Conservation (phyloP, 2,329 filamentous ascomycete species). For the Tympanopsis confertula region DNA sequence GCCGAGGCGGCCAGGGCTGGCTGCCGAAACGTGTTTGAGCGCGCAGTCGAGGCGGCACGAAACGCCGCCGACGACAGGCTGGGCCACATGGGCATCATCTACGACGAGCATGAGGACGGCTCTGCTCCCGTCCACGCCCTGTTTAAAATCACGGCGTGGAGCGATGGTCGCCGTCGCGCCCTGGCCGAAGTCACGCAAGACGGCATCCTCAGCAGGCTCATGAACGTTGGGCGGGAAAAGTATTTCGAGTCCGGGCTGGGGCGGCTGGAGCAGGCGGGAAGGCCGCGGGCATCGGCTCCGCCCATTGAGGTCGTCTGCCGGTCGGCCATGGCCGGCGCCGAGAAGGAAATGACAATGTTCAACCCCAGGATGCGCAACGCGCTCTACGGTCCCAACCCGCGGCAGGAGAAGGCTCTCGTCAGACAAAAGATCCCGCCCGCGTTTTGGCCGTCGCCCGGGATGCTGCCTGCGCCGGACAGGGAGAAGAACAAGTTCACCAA, state of each 20-base stretch:
- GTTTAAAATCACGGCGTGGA: constrained; percentile 66
- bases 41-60: constrained; percentile 49
- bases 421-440: constrained; percentile 57
- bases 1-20: constrained; percentile 62
- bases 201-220: constrained; percentile 61
- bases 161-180: constrained; percentile 42
- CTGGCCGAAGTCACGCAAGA: constrained; percentile 60
- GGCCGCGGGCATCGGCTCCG: constrained; percentile 68
- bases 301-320: constrained; percentile 73
- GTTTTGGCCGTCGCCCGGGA: constrained; percentile 47
- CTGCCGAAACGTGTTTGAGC: constrained; percentile 60
- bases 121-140: constrained; percentile 67
- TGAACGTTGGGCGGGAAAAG: constrained; percentile 61
- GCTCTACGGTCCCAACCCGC: constrained; percentile 53
- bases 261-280: constrained; percentile 69
- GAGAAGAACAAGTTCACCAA: constrained; percentile 78
- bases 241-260: constrained; percentile 63
- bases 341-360: constrained; percentile 68
- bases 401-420: constrained; percentile 66
- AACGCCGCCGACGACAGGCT: constrained; percentile 39
- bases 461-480: constrained; percentile 70
- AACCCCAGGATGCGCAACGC: constrained; percentile 64
- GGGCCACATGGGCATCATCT: constrained; percentile 54
- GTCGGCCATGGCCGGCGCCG: constrained; percentile 48
- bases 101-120: constrained; percentile 51